Evolutionary conservation across 768 basidiomycete genomes (phyloP), one percentile per base, ranked within the genome.

Genomic region (Mycena kentingensis): DNA sequence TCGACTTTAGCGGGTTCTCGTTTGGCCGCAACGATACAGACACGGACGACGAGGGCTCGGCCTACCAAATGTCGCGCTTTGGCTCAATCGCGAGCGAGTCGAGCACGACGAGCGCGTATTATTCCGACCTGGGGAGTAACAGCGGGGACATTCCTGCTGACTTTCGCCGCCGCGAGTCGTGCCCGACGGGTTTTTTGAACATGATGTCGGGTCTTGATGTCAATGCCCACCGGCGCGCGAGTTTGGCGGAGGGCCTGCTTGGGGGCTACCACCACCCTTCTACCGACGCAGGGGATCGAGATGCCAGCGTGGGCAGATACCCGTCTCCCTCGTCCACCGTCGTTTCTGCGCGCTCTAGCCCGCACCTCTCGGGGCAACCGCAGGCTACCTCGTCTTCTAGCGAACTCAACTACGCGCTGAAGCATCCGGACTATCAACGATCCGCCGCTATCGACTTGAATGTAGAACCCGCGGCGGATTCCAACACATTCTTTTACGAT

Each of bases 21-120:
- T 82, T 77, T 69, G 75, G 65, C 52, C 75, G 67, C 26, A 67
- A 72, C 49, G 82, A 83, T 44, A 70, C 74, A 22, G 83, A 84
- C 42, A 67, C 69, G 7, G 81, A 84, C 47, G 83, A 82, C 48
- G 76, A 75, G 42, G 63, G 61, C 43, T 76, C 81, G 19, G 71
- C 71, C 18, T 83, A 78, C 54, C 75, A 73, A 34, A 71, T 74
- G 43, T 79, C 83, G 27, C 70, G 84, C 55, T 86, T 85, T 60
- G 77, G 82, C 3, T 86, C 84, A 3, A 77, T 85, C 52, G 77
- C 78, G 4, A 84, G 83, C 63, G 82, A 85, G 41, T 79, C 83
- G 0, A 81, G 79, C 61, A 65, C 77, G 48, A 73, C 70, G 51
- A 84, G 82, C 54, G 73, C 73, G 6, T 74, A 77, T 55, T 80